Conservation (phyloP, 2,329 filamentous ascomycete species). For the Colletotrichum liaoningense region DNA sequence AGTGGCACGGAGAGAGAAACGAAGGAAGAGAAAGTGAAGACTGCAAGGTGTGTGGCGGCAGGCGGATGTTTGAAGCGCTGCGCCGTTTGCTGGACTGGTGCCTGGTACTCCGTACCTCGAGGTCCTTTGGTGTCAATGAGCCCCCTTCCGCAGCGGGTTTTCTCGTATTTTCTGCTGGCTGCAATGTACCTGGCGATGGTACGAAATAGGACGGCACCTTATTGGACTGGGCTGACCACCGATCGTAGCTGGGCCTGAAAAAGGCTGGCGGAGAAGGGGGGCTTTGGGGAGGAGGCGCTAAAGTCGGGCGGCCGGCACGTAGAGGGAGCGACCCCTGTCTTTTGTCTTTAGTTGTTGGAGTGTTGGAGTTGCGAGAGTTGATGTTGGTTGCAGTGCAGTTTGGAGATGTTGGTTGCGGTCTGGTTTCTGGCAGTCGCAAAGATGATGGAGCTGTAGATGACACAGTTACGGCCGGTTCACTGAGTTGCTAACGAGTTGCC, state of each 20-base stretch:
- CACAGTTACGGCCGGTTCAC: too few species aligned
- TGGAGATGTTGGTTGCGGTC: too few species aligned
- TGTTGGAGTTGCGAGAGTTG: background rate
- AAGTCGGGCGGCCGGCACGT: constrained; percentile 25
- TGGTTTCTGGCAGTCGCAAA: too few species aligned
- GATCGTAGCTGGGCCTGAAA: background rate
- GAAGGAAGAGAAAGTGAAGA: constrained; percentile 3
- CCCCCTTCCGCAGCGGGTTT: constrained; percentile 2
- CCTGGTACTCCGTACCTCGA: constrained; percentile 1
- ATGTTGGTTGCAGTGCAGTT: too few species aligned
- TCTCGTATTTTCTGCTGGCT: constrained; percentile 11
- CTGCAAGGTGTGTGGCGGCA: constrained; percentile 4
- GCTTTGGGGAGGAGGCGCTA: constrained; percentile 12
- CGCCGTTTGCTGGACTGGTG: constrained; percentile 3
- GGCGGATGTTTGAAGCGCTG: constrained; percentile 2
- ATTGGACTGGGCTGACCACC: background rate
- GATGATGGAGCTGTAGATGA: too few species aligned
- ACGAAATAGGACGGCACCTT: constrained; percentile 4
- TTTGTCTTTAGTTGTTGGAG: background rate
- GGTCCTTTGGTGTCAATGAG: background rate
- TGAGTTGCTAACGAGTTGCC: too few species aligned
- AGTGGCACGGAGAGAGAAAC: background rate
- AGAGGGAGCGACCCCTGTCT: background rate
- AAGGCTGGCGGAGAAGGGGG: constrained; percentile 9
- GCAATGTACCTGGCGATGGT: background rate